A percentile compares a stretch with the other conserved stretches of the same genome.
Evolutionary conservation across 2,329 filamentous ascomycete species (phyloP).

Genomic region (Fusarium foetens): DNA sequence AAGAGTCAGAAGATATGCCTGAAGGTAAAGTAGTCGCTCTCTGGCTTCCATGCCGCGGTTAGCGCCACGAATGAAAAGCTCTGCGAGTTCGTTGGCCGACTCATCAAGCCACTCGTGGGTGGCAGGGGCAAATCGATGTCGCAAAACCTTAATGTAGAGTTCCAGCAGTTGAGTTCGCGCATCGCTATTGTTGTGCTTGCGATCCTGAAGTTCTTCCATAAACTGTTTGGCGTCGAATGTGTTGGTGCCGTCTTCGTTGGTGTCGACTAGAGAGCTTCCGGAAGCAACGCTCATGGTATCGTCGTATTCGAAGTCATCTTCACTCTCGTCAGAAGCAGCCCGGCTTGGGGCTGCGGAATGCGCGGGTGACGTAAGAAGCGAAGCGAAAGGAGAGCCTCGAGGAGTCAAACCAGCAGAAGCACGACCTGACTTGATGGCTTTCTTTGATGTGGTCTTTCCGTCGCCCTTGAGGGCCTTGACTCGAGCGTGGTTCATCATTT

Average conservation of each 20-base stretch:
- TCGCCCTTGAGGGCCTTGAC: constrained; percentile 76
- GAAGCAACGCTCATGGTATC: constrained; percentile 57
- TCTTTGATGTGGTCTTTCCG: constrained; percentile 77
- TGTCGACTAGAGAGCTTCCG: constrained; percentile 55
- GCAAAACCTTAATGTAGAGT: constrained; percentile 62
- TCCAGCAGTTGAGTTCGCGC: constrained; percentile 66
- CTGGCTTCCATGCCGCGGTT: constrained; percentile 74
- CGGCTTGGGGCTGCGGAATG: constrained; percentile 70
- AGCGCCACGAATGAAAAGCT: constrained; percentile 76
- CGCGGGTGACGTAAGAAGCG: constrained; percentile 65
- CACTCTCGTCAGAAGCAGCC: constrained; percentile 69
- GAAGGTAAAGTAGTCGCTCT: constrained; percentile 76
- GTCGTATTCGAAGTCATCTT: constrained; percentile 62
- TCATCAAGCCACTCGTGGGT: constrained; percentile 61
- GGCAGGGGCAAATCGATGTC: constrained; percentile 51
- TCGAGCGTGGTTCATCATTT: constrained; percentile 69
- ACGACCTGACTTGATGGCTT: constrained; percentile 68
- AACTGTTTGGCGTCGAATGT: constrained; percentile 70
- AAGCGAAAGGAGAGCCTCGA: constrained; percentile 67
- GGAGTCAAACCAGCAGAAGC: constrained; percentile 68
- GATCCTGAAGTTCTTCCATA: constrained; percentile 75
- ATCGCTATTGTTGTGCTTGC: constrained; percentile 80
- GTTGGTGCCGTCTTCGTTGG: constrained; percentile 74
- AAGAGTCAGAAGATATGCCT: constrained; percentile 76
- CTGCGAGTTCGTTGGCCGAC: constrained; percentile 65